Percentiles rank a stretch among this genome's conserved stretches.
Evolutionary conservation across 768 basidiomycete genomes (phyloP).

Genomic region (Galerina marginata): DNA sequence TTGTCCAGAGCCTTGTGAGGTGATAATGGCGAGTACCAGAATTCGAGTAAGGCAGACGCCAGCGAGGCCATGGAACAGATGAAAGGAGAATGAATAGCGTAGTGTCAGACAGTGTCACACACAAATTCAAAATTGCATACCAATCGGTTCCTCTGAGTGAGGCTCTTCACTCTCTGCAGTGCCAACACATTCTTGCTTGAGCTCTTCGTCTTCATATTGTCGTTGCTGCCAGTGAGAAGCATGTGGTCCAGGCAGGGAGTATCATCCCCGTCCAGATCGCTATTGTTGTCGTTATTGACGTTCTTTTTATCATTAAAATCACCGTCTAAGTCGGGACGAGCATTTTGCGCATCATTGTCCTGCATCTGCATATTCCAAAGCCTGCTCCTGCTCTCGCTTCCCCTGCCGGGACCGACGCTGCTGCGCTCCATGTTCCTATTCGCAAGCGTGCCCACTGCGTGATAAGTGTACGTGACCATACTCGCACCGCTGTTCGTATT

Average conservation of each 20-base stretch:
- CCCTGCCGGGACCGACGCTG: slow-evolving; percentile 15
- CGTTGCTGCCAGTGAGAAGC: slow-evolving; percentile 34
- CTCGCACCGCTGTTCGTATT: slow-evolving; percentile 39
- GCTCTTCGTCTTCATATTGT: slow-evolving; percentile 27
- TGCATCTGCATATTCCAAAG: slow-evolving; percentile 27
- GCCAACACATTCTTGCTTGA: slow-evolving; percentile 62
- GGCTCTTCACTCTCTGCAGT: slow-evolving; percentile 69
- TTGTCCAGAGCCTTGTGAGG: slow-evolving; percentile 67
- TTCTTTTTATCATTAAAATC: slow-evolving; percentile 37
- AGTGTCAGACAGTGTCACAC: slow-evolving; percentile 14
- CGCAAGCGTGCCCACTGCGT: slow-evolving; percentile 13
- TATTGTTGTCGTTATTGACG: slow-evolving; percentile 35
- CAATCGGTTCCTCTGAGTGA: slow-evolving; percentile 76
- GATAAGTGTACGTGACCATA: slow-evolving; percentile 15
- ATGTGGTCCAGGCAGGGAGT: slow-evolving; percentile 56
- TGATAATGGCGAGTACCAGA: slow-evolving; percentile 33
- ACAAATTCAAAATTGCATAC: slow-evolving; percentile 45
- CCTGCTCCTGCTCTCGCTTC: slow-evolving; percentile 17
- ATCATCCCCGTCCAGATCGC: slow-evolving; percentile 63
- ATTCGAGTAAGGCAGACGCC: slow-evolving; percentile 31
- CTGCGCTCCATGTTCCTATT: slow-evolving; percentile 6
- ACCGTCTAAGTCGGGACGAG: slow-evolving; percentile 42
- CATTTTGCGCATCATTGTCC: slow-evolving; percentile 16
- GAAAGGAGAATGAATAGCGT: slow-evolving; percentile 13
- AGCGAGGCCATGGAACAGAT: slow-evolving; percentile 29